Evolutionary conservation across 331 rosid species (phyloP).

Genomic region (Spiraea crenata): DNA sequence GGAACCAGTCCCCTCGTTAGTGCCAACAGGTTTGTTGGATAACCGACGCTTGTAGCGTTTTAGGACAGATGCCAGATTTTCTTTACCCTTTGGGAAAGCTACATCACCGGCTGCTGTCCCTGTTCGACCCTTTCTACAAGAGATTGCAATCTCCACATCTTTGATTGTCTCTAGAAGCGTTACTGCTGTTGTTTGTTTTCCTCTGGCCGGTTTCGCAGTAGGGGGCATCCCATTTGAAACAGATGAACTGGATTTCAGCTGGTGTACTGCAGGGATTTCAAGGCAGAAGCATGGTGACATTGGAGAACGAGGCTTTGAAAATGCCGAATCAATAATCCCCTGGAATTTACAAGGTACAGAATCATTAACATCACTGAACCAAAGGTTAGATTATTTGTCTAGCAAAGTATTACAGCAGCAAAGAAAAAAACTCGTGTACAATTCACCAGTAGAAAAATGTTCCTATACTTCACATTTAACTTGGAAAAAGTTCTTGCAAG

Average conservation of each 20-base stretch:
- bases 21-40: conserved; percentile 53
- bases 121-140: conserved; percentile 73
- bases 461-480: neutral
- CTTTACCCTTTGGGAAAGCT: conserved; percentile 89
- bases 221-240: conserved; percentile 82
- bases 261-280: conserved; percentile 52
- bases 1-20: conserved; percentile 38
- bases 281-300: conserved; percentile 87
- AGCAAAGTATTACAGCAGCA: neutral
- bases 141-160: conserved; percentile 80
- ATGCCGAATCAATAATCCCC: conserved; percentile 80
- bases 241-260: conserved; percentile 64
- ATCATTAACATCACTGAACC: neutral
- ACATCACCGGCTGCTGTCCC: conserved; percentile 95
- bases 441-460: neutral
- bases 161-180: conserved; percentile 60
- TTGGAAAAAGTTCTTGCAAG: neutral
- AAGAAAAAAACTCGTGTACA: neutral
- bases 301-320: conserved; percentile 69
- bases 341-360: conserved; percentile 15
- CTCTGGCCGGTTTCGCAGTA: conserved; percentile 65
- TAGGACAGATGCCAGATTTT: conserved; percentile 82
- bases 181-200: conserved; percentile 72
- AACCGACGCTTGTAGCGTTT: conserved; percentile 85
- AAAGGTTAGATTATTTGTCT: too few relatives aligned